Evolutionary conservation across 805 yeast species (phyloP).

Genomic region (Schwanniomyces yamadae): DNA sequence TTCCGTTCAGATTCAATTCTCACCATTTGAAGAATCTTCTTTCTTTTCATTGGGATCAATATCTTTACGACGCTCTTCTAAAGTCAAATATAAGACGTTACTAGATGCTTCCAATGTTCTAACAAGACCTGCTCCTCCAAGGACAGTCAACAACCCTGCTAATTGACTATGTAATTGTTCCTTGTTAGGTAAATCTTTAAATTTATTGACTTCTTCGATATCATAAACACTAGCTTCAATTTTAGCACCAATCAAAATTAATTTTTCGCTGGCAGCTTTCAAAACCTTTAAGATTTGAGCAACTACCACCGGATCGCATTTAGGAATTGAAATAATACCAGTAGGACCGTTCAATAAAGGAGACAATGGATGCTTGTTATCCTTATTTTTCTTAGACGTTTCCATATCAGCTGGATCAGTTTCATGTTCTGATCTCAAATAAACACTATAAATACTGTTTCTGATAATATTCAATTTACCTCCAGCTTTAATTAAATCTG

Average conservation of each 20-base stretch:
- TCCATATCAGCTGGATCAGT: constrained; percentile 70
- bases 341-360: constrained; percentile 82
- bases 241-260: constrained; percentile 83
- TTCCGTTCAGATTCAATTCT: too few relatives aligned
- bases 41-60: constrained; percentile 20
- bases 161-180: constrained; percentile 76
- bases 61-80: constrained; percentile 52
- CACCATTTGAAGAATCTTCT: too few relatives aligned
- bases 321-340: constrained; percentile 68
- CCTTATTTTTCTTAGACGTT: constrained; percentile 45
- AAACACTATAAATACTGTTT: constrained; percentile 69
- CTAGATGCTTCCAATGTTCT: constrained; percentile 74
- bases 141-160: constrained; percentile 75
- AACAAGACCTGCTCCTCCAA: constrained; percentile 89
- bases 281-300: constrained; percentile 59
- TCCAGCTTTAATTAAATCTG: constrained; percentile 62
- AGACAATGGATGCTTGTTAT: constrained; percentile 62
- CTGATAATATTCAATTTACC: constrained; percentile 69
- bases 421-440: constrained; percentile 66
- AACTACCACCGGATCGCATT: constrained; percentile 69
- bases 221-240: constrained; percentile 62
- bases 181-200: constrained; percentile 72
- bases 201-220: constrained; percentile 50
- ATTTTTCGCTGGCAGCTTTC: constrained; percentile 64
- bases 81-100: constrained; percentile 66